Conservation (phyloP, 2,329 filamentous ascomycete species). For the Cadophora luteo-olivacea region DNA sequence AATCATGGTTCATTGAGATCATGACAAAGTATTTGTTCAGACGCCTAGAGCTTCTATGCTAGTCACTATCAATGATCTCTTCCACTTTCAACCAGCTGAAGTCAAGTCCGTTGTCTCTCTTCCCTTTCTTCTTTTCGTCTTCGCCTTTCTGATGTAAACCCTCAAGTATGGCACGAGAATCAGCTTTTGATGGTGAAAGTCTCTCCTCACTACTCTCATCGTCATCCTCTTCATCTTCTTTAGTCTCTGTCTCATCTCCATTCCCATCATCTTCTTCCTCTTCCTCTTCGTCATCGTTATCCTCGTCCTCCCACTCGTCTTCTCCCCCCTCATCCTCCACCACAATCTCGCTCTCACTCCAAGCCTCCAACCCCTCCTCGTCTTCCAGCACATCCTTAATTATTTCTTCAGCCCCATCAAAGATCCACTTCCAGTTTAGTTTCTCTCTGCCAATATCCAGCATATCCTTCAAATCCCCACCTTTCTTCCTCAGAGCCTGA, state of each 20-base stretch:
- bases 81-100: slow-evolving; percentile 9
- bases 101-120: slow-evolving; percentile 3
- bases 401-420: not conserved
- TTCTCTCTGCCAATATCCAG: not conserved
- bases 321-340: not conserved
- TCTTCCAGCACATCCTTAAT: not conserved
- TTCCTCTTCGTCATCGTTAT: not conserved
- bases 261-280: not conserved
- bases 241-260: not conserved
- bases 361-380: not conserved
- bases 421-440: not conserved
- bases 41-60: no score
- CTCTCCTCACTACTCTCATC: not conserved
- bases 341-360: slow-evolving; percentile 13
- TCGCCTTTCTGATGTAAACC: not conserved
- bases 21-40: no score
- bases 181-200: not conserved
- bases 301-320: not conserved
- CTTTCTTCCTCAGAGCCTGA: not conserved
- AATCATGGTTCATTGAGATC: no score
- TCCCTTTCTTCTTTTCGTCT: not conserved
- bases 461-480: not conserved
- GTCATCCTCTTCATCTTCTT: not conserved
- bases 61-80: not conserved
- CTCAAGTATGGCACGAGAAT: not conserved